Base-by-base conservation (phyloP, 306 rosid species). In the Prinsepia uniflora region DNA sequence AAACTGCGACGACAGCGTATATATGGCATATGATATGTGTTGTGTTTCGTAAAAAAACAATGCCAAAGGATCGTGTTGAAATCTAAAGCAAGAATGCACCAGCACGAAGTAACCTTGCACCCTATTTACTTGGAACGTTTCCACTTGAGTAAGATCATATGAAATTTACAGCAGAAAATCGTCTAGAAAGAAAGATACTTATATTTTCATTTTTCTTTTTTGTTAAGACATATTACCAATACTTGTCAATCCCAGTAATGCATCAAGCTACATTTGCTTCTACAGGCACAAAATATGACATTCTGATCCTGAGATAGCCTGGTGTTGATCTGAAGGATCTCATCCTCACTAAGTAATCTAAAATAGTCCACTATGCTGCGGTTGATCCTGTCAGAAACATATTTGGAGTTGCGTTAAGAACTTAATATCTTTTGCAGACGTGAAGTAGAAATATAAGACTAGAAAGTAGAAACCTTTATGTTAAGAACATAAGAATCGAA, bases 381-480 rank as follows among this genome's bases (percentile, higher is more conserved):
- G 62, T 39, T 68, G 39, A 40, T 52, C 72, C 50, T 52, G 63
- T 68, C 40, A 18, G 6, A 52, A 40, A 39, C 62, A 40, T 4
- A 41, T 53, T 10, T 52, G 13, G 20, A 12, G 40, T 40, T 17
- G 17, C 11, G 63, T 34, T 13, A 58, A 12, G 22, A 52, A n/a
- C n/a, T 47, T 47, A 10, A 13, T 24, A 24, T 24, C 30, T 24
- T 24, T 24, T 24, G 30, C 30, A 24, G 30, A 24, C 30, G 30
- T 24, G 30, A 24, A 2, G 30, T 30, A 30, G 36, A 30, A 30
- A 30, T 3, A 30, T 3, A 30, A 30, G 36, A 30, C 36, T 30
- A 30, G 36, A 30, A 30, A 30, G 36, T 30, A 30, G 47, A 44
- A 5, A 44, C 47, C 47, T 6, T 44, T 44, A 44, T 44, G 8